Evolutionary conservation across 2,329 filamentous ascomycete species (phyloP).

Genomic region (Colletotrichum sp.): DNA sequence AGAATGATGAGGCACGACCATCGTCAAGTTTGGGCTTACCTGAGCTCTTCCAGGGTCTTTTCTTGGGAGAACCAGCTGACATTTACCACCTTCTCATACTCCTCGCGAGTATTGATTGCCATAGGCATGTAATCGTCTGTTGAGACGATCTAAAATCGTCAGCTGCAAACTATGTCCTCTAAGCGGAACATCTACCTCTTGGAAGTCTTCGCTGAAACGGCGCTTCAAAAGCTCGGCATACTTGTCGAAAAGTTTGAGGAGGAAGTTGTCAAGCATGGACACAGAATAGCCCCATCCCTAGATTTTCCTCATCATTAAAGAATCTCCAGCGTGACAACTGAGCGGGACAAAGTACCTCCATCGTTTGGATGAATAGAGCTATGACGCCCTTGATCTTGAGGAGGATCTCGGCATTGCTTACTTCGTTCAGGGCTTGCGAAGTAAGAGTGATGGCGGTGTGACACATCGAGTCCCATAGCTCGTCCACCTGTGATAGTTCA

Average conservation of each 20-base stretch:
- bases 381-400: slow-evolving; percentile 95
- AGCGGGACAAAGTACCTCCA: slow-evolving; percentile 70
- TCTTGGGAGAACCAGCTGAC: slow-evolving; percentile 96
- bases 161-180: slow-evolving; percentile 11
- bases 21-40: slow-evolving; percentile 46
- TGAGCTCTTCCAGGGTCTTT: slow-evolving; percentile 74
- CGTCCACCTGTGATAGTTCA: slow-evolving; percentile 73
- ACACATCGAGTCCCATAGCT: slow-evolving; percentile 98
- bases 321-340: neutral
- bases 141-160: slow-evolving; percentile 63
- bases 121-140: slow-evolving; percentile 99
- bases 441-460: slow-evolving; percentile 84
- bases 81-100: slow-evolving; percentile 94
- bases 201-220: slow-evolving; percentile 93
- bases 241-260: slow-evolving; percentile 90
- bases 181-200: slow-evolving; percentile 64
- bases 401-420: slow-evolving; percentile 88
- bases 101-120: slow-evolving; percentile 87
- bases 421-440: slow-evolving; percentile 74
- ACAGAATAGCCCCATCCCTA: slow-evolving; percentile 92
- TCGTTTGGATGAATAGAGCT: slow-evolving; percentile 94
- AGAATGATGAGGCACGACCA: neutral
- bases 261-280: slow-evolving; percentile 77
- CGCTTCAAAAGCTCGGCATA: slow-evolving; percentile 91
- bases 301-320: slow-evolving; percentile 13